phyloP scores from a whole-genome alignment of 1,139 yeast genomes.

The Hyphopichia pseudoburtonii region DNA sequence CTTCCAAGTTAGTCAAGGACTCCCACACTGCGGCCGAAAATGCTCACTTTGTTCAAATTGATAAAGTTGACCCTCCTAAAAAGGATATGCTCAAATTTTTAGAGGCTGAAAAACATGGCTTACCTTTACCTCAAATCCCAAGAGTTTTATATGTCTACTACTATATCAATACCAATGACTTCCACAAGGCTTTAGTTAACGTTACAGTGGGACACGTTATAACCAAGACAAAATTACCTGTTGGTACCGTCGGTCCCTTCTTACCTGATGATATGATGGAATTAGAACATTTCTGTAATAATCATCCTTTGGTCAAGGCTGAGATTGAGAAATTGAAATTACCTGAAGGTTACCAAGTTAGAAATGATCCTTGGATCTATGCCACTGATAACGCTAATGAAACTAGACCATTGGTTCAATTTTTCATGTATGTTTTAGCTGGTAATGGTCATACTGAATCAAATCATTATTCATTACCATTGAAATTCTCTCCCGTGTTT shows the following conservation, averaged over 20 bases:
- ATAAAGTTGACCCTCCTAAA: slow-evolving; percentile 81
- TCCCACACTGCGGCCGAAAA: slow-evolving; percentile 46
- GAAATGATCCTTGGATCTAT: slow-evolving; percentile 86
- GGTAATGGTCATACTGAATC: slow-evolving; percentile 72
- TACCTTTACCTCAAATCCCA: slow-evolving; percentile 54
- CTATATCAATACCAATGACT: slow-evolving; percentile 55
- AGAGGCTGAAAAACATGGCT: slow-evolving; percentile 67
- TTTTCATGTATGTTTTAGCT: slow-evolving; percentile 75
- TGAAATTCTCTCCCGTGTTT: slow-evolving; percentile 80
- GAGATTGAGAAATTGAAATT: slow-evolving; percentile 65
- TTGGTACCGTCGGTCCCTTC: slow-evolving; percentile 72
- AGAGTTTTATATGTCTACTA: slow-evolving; percentile 71
- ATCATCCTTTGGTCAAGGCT: slow-evolving; percentile 60
- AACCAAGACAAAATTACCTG: slow-evolving; percentile 55
- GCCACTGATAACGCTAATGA: slow-evolving; percentile 72
- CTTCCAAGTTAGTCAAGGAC: slow-evolving; percentile 64
- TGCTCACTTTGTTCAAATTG: slow-evolving; percentile 73
- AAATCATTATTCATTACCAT: slow-evolving; percentile 81
- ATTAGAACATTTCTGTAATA: slow-evolving; percentile 50
- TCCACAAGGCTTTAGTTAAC: slow-evolving; percentile 74
- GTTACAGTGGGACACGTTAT: slow-evolving; percentile 64
- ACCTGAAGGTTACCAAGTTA: slow-evolving; percentile 56
- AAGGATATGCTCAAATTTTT: slow-evolving; percentile 65
- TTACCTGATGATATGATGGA: slow-evolving; percentile 66
- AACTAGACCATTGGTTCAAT: slow-evolving; percentile 64